A percentile compares a stretch with the other conserved stretches of the same genome.
Evolutionary conservation across 805 yeast species (phyloP).

Genomic region (Saccharomycopsis babjevae): DNA sequence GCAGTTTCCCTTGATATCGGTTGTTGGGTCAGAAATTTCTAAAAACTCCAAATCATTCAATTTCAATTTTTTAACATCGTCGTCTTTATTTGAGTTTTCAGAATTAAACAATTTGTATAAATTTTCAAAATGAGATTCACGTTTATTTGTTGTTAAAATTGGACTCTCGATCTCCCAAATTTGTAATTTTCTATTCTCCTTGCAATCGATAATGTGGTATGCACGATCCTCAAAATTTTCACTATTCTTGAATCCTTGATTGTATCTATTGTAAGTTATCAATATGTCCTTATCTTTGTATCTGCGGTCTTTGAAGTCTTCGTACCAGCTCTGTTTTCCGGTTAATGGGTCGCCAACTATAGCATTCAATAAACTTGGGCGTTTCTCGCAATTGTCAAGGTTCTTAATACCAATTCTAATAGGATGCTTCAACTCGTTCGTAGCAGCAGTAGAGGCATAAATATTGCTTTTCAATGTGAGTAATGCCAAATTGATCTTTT

Average conservation of each 20-base stretch:
- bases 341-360: constrained; percentile 17
- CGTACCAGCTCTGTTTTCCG: constrained; percentile 16
- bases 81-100: neutral
- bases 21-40: constrained; percentile 4
- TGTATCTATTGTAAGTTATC: neutral
- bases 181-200: constrained; percentile 8
- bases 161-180: constrained; percentile 16
- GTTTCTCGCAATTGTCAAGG: neutral
- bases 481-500: constrained; percentile 1
- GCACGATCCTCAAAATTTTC: neutral
- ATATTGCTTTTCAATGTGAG: neutral
- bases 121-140: constrained; percentile 12
- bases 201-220: constrained; percentile 1
- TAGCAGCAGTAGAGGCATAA: neutral
- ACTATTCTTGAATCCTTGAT: neutral
- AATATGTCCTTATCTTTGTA: constrained; percentile 3
- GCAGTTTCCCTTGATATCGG: constrained; percentile 6
- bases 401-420: constrained; percentile 14
- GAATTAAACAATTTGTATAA: constrained; percentile 3
- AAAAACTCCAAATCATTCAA: constrained; percentile 15
- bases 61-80: neutral
- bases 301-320: constrained; percentile 3
- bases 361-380: constrained; percentile 2
- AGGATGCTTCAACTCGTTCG: constrained; percentile 1
- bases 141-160: constrained; percentile 1